These are phyloP conservation scores for Chytriomyces confervae DNA, from an alignment of 192 early-diverging fungal genomes.

Conservation along the genomic window DNA sequence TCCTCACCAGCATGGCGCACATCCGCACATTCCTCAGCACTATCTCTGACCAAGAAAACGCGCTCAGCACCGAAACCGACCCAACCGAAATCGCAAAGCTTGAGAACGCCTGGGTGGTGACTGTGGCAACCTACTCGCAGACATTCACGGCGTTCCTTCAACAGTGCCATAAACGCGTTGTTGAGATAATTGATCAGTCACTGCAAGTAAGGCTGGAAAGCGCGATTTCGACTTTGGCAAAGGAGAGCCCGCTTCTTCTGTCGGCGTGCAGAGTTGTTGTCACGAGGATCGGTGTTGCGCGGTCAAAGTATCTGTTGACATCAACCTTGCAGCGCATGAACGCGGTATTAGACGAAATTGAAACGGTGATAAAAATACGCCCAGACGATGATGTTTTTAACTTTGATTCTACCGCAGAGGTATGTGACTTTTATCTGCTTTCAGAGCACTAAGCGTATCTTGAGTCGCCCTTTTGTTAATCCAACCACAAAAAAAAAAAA, in stretches of 20 bases:
- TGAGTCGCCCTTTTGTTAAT: background rate
- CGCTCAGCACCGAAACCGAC: background rate
- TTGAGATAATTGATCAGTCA: constrained; percentile 40
- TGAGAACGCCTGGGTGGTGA: constrained; percentile 3
- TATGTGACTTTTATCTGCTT: constrained; percentile 6
- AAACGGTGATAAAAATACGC: constrained; percentile 42
- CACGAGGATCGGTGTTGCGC: constrained; percentile 18
- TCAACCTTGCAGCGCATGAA: constrained; percentile 31
- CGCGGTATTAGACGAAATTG: constrained; percentile 40
- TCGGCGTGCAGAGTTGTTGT: constrained; percentile 40
- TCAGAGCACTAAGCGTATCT: background rate
- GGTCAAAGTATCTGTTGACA: constrained; percentile 1
- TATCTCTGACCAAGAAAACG: background rate
- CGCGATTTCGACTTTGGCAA: constrained; percentile 35
- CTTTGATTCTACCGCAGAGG: constrained; percentile 24
- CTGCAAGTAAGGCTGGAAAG: constrained; percentile 44
- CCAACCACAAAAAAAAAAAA: too few relatives aligned
- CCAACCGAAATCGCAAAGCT: constrained; percentile 1
- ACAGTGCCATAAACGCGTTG: constrained; percentile 43
- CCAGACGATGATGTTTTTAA: constrained; percentile 40
- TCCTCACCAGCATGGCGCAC: constrained; percentile 35
- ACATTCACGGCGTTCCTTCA: constrained; percentile 45
- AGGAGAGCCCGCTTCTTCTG: constrained; percentile 48
- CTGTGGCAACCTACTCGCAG: constrained; percentile 32
- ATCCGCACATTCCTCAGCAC: constrained; percentile 28